Conservation (phyloP, 2,329 filamentous ascomycete species). For the Claviceps pusilla region DNA sequence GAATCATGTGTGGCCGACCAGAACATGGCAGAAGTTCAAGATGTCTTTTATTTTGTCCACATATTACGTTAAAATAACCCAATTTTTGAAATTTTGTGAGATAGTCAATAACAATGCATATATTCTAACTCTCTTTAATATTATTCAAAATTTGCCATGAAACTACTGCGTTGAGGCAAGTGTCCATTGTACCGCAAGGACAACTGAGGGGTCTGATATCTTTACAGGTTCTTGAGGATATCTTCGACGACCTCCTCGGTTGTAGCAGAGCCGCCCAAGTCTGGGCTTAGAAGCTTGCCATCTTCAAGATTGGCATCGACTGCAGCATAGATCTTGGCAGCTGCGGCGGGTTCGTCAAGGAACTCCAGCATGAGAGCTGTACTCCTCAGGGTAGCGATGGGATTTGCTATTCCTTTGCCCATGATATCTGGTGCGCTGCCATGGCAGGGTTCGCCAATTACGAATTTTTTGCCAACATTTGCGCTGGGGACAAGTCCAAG, state of each 20-base stretch:
- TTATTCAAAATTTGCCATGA: neutral
- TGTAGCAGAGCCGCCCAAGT: constrained; percentile 74
- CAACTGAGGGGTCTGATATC: neutral
- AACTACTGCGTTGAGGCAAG: no score
- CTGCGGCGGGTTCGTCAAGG: constrained; percentile 70
- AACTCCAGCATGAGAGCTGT: constrained; percentile 95
- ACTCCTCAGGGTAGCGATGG: constrained; percentile 84
- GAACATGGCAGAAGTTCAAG: neutral
- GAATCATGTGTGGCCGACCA: neutral
- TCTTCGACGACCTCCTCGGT: constrained; percentile 81
- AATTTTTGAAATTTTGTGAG: neutral
- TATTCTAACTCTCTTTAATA: no score
- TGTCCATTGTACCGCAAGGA: neutral
- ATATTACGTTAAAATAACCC: neutral
- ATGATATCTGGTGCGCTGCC: constrained; percentile 91
- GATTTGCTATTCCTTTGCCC: constrained; percentile 86
- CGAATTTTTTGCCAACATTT: constrained; percentile 87
- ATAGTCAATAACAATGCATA: neutral
- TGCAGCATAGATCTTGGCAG: constrained; percentile 77
- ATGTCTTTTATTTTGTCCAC: neutral
- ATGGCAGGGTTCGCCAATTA: constrained; percentile 96
- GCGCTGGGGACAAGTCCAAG: constrained; percentile 86
- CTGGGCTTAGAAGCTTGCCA: constrained; percentile 68
- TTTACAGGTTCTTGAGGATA: constrained; percentile 66
- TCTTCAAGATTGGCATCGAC: constrained; percentile 84